Evolutionary conservation across 2,329 filamentous ascomycete genomes (phyloP).

Genomic region (Colletotrichum agaves): DNA sequence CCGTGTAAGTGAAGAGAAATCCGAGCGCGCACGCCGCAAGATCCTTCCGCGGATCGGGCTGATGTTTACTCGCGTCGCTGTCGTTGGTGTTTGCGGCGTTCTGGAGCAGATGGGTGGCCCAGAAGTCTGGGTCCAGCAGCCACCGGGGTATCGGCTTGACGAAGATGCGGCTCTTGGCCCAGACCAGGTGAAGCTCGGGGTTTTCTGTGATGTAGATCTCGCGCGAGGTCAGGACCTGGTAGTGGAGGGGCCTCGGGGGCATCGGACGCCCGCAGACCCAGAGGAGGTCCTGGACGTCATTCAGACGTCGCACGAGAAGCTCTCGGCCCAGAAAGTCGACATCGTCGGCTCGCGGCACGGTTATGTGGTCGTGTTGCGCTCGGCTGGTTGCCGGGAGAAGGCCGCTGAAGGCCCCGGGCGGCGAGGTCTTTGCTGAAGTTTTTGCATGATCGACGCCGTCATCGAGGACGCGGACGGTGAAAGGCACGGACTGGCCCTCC

Average conservation of each 20-base stretch:
- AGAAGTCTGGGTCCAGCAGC: slow-evolving; percentile 50
- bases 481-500: slow-evolving; percentile 30
- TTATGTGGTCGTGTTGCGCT: slow-evolving; percentile 44
- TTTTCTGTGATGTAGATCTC: slow-evolving; percentile 50
- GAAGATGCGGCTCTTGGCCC: slow-evolving; percentile 50
- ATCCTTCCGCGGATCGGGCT: slow-evolving; percentile 32
- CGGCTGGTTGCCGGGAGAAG: slow-evolving; percentile 46
- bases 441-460: slow-evolving; percentile 11
- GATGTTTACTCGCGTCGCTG: neutral
- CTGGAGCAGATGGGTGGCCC: slow-evolving; percentile 43
- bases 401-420: slow-evolving; percentile 30
- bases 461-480: slow-evolving; percentile 32
- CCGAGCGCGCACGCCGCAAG: slow-evolving; percentile 48
- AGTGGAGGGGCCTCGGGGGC: slow-evolving; percentile 42
- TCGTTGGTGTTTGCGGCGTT: neutral
- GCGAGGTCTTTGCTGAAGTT: neutral
- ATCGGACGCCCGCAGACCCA: slow-evolving; percentile 43
- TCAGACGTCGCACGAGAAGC: slow-evolving; percentile 46
- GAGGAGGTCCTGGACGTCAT: slow-evolving; percentile 41
- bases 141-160: slow-evolving; percentile 55
- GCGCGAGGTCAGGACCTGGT: slow-evolving; percentile 42
- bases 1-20: slow-evolving; percentile 52
- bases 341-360: slow-evolving; percentile 38
- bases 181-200: slow-evolving; percentile 53
- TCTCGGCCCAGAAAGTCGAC: slow-evolving; percentile 43